Evolutionary conservation across 2,329 filamentous ascomycete genomes (phyloP).

Genomic region (Cytospora leucostoma): DNA sequence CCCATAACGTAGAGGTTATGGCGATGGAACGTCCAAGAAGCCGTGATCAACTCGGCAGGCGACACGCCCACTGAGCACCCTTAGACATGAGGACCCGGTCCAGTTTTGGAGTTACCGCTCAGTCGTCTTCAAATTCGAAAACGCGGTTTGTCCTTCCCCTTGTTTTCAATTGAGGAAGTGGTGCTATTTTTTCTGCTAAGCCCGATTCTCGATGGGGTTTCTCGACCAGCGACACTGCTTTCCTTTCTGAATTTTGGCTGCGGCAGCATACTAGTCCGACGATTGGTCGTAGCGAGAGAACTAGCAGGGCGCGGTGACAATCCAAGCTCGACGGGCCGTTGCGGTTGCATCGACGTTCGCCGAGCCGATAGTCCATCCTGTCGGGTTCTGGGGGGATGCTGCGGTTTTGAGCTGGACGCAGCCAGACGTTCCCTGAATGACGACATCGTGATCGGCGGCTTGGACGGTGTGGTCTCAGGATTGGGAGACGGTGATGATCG

Average conservation of each 20-base stretch:
- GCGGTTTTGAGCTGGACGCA: constrained; percentile 51
- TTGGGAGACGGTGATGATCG: constrained; percentile 52
- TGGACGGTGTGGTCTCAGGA: constrained; percentile 49
- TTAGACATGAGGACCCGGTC: not conserved
- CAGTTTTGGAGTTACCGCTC: not conserved
- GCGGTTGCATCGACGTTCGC: constrained; percentile 45
- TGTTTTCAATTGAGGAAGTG: constrained; percentile 17
- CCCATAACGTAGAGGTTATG: not conserved
- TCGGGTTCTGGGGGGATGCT: constrained; percentile 44
- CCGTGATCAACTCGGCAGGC: not conserved
- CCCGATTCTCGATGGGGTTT: constrained; percentile 21
- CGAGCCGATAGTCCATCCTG: constrained; percentile 15
- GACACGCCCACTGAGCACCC: not conserved
- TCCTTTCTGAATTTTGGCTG: constrained; percentile 39
- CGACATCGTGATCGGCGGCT: constrained; percentile 47
- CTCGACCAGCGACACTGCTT: constrained; percentile 16
- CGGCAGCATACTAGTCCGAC: constrained; percentile 58
- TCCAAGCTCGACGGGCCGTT: constrained; percentile 38
- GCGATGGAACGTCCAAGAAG: not conserved
- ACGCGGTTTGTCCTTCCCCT: constrained; percentile 22
- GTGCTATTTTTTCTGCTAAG: constrained; percentile 22
- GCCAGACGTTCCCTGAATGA: constrained; percentile 56
- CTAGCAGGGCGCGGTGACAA: constrained; percentile 53
- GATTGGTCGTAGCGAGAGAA: constrained; percentile 51
- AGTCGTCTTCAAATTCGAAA: constrained; percentile 14